Evolutionary conservation across 495 filamentous ascomycete species (phyloP).

Genomic region (Penicillium psychrofluorescens): DNA sequence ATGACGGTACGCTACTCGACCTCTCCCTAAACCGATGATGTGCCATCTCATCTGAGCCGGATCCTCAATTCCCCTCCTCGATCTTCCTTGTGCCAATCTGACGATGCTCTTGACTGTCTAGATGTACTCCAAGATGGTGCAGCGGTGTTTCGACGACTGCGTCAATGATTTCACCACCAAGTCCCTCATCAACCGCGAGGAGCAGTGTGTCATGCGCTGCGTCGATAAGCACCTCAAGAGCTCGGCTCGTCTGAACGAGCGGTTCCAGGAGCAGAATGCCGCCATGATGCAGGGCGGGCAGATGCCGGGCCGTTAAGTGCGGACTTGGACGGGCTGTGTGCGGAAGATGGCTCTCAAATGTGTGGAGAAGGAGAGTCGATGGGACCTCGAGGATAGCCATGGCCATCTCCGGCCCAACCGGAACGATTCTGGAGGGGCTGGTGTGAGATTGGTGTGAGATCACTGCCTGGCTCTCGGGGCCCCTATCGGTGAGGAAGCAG

Average conservation of each 20-base stretch:
- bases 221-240: slow-evolving; percentile 92
- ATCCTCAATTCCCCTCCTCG: background rate
- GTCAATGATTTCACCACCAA: slow-evolving; percentile 98
- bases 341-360: background rate
- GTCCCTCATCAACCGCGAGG: slow-evolving; percentile 76
- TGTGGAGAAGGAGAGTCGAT: no score
- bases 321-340: background rate
- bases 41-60: background rate
- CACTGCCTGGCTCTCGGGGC: background rate
- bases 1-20: slow-evolving; percentile 62
- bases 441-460: background rate
- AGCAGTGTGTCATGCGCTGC: slow-evolving; percentile 84
- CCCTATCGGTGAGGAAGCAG: slow-evolving; percentile 3
- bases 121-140: slow-evolving; percentile 96
- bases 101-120: slow-evolving; percentile 24
- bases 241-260: slow-evolving; percentile 74
- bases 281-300: slow-evolving; percentile 71
- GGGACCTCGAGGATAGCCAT: no score
- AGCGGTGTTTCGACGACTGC: slow-evolving; percentile 93
- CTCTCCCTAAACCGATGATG: background rate
- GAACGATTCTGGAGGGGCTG: no score
- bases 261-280: slow-evolving; percentile 92
- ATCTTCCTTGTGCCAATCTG: background rate
- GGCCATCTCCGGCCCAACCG: no score
- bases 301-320: slow-evolving; percentile 34